phyloP scores from a whole-genome alignment of 169 alveolate genomes.

The Miamiensis avidus region DNA sequence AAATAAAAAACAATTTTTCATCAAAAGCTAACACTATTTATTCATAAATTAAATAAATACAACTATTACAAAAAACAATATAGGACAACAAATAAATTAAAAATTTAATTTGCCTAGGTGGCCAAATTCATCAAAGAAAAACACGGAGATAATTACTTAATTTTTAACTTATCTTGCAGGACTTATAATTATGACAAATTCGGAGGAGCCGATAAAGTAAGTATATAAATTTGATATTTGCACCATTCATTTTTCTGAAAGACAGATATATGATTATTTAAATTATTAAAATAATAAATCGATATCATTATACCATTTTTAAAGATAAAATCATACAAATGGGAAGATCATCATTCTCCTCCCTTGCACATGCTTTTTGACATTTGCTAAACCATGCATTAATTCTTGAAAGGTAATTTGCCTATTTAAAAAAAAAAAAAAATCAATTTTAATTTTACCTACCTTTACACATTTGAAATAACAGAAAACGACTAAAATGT shows the following conservation, averaged over 20 bases:
- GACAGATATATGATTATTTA: not conserved
- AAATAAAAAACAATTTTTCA: conserved; percentile 8
- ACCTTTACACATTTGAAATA: conserved; percentile 11
- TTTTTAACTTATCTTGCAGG: conserved; percentile 26
- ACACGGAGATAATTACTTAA: conserved; percentile 8
- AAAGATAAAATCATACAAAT: conserved; percentile 44
- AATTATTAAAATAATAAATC: no score
- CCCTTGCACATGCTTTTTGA: conserved; percentile 69
- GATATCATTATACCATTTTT: no score
- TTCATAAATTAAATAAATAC: conserved; percentile 68
- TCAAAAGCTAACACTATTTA: no score
- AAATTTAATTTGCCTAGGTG: not conserved
- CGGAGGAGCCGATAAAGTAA: not conserved
- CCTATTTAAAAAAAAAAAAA: conserved; percentile 33
- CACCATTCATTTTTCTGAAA: not conserved
- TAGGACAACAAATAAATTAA: not conserved
- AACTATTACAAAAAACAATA: conserved; percentile 63
- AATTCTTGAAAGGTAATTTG: conserved; percentile 44
- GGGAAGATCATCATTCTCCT: conserved; percentile 87
- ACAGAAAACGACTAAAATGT: conserved; percentile 59
- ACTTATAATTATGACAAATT: conserved; percentile 19
- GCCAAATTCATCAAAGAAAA: conserved; percentile 10
- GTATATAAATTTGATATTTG: not conserved
- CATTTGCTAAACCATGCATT: conserved; percentile 71
- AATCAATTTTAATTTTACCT: conserved; percentile 28